Evolutionary conservation across 164 flowering plant species (phyloP), one percentile per base, ranked within the genome.

Genomic region (Sextonia rubra): DNA sequence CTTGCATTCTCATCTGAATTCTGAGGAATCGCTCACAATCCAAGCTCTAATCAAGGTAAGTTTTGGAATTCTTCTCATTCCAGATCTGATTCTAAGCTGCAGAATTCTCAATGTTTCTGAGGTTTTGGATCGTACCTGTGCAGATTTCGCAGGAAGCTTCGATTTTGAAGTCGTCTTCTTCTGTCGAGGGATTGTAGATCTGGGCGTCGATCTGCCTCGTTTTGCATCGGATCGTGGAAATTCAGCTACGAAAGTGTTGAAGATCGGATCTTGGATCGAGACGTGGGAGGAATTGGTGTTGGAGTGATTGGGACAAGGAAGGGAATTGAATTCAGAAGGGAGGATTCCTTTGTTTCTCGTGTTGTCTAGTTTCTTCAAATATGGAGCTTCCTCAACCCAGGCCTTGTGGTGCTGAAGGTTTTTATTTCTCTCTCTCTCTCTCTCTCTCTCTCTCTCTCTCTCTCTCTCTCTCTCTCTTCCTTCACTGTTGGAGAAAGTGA

Each of bases 321-420:
- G 61, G 22, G 18, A 6, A 5, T 12, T 18, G 61, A 68, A 60
- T 0, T 20, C 47, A 7, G 14, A 14, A 26, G 44, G 29, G 32
- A 37, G 20, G 55, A 32, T 30, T 23, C 17, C n/a, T 72, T 68
- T 48, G 52, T n/a, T 3, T n/a, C n/a, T 52, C 14, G n/a, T 52
- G 17, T 52, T 52, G 5, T 52, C 14, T 52, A 12, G 1, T 52
- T 52, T 17, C 58, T 52, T 20, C 17, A 15, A 15, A 52, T 58
- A 90, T 90, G 97, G 95, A 92, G 88, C 84, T 89, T 76, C 91
- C 92, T 79, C 95, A 86, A 74, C 76, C 90, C 66, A 89, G 90
- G 61, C 87, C 92, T 1, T 85, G 78, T 20, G 67, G 67, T 27
- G 44, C 67, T 64, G 67, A 6, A 64, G 67, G 67, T 64, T 12